These are phyloP conservation scores for Trichothecium sympodiale DNA, from an alignment of 2,329 filamentous ascomycete genomes.

Conservation along the genomic window DNA sequence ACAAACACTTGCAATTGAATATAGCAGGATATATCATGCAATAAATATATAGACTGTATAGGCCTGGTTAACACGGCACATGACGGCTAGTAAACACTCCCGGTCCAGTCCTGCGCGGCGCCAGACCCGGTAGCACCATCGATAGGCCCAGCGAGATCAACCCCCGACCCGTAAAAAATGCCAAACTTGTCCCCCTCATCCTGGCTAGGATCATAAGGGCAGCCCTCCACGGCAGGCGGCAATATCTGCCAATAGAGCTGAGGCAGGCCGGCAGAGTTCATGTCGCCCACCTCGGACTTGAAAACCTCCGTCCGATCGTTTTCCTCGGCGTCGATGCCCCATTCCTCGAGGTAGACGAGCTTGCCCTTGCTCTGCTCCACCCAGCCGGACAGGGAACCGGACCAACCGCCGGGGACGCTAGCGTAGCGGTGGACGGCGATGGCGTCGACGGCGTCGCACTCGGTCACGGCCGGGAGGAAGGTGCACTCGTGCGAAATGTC, in stretches of 20 bases:
- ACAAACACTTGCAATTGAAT: too few relatives aligned
- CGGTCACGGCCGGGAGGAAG: constrained; percentile 14
- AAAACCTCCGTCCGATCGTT: constrained; percentile 10
- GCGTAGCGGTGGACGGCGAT: constrained; percentile 13
- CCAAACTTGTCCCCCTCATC: constrained; percentile 7
- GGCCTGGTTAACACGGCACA: too few relatives aligned
- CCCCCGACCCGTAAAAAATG: constrained; percentile 6
- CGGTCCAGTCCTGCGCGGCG: constrained; percentile 8
- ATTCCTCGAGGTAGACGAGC: constrained; percentile 19
- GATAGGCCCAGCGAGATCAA: constrained; percentile 5
- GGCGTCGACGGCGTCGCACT: constrained; percentile 15
- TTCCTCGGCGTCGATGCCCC: constrained; percentile 8
- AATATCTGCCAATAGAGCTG: constrained; percentile 22
- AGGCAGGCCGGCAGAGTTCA: constrained; percentile 17
- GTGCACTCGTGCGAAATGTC: constrained; percentile 18
- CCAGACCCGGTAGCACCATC: constrained; percentile 4
- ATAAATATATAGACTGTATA: too few relatives aligned
- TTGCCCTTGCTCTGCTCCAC: constrained; percentile 13
- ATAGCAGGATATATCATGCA: too few relatives aligned
- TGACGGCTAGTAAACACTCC: constrained; percentile 6
- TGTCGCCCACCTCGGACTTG: constrained; percentile 14
- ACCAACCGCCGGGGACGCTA: constrained; percentile 14
- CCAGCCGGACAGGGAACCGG: constrained; percentile 12
- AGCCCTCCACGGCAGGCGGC: constrained; percentile 5
- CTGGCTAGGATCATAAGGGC: constrained; percentile 2